These are phyloP conservation scores for Corymbia calophylla DNA, from an alignment of 441 rosid genomes.

Conservation along the genomic window DNA sequence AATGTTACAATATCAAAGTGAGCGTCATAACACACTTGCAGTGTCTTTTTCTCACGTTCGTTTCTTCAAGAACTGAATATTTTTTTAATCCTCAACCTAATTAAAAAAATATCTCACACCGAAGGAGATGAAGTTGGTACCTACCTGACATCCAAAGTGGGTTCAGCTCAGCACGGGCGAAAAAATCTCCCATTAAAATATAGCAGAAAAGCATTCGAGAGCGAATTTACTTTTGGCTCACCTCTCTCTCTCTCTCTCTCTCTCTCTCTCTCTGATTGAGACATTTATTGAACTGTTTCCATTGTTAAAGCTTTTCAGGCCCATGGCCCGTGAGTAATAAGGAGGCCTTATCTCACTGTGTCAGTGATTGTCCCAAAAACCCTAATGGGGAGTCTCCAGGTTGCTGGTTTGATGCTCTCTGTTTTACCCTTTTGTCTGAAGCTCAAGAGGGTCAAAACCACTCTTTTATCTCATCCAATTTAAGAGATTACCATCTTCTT, in stretches of 20 bases:
- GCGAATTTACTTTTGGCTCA: neutral
- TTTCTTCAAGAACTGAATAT: neutral
- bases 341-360: neutral
- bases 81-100: neutral
- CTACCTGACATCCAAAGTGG: neutral
- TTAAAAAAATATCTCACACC: neutral
- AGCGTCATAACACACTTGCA: neutral
- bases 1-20: neutral
- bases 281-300: neutral
- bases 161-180: neutral
- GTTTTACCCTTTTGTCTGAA: neutral
- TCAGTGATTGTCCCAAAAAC: neutral
- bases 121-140: neutral
- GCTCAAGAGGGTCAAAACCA: neutral
- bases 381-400: neutral
- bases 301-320: neutral
- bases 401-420: neutral
- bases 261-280: neutral
- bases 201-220: neutral
- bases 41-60: neutral
- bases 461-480: neutral
- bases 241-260: neutral
- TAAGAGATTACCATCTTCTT: no score
- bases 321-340: neutral
- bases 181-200: neutral